Conservation (phyloP, 2,329 filamentous ascomycete genomes). For the Sporothrix euskadiensis region DNA sequence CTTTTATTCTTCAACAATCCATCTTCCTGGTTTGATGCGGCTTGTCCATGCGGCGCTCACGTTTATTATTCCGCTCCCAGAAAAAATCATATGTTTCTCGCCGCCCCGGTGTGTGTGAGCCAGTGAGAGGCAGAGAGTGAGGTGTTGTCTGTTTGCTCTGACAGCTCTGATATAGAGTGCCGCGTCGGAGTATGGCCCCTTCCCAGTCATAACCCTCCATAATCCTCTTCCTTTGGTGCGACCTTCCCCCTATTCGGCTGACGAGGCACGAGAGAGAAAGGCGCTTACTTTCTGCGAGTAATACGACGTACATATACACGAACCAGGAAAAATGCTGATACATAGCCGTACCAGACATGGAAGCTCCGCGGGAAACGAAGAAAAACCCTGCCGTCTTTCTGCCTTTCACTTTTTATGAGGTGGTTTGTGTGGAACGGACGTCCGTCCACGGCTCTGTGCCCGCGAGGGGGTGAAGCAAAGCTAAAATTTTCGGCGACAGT, state of each 20-base stretch:
- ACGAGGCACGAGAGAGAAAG: constrained; percentile 9
- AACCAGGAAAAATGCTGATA: constrained; percentile 22
- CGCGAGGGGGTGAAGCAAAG: not conserved
- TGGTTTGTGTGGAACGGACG: constrained; percentile 19
- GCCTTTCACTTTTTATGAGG: not conserved
- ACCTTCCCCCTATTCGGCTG: constrained; percentile 22
- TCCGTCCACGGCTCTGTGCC: constrained; percentile 12
- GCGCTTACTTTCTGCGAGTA: not conserved
- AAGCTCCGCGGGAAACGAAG: constrained; percentile 10
- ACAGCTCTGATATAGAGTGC: not conserved
- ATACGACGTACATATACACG: not conserved
- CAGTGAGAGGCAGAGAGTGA: not conserved
- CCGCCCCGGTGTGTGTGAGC: not conserved
- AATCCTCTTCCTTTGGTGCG: constrained; percentile 7
- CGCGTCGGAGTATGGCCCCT: constrained; percentile 9
- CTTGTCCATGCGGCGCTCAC: not conserved
- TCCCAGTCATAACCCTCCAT: not conserved
- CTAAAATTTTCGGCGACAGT: constrained; percentile 7
- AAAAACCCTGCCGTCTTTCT: constrained; percentile 1
- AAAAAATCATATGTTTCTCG: constrained; percentile 20
- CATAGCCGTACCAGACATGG: constrained; percentile 24
- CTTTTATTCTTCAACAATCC: not conserved
- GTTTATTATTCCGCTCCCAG: not conserved
- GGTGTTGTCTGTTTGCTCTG: not conserved
- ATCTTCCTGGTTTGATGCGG: not conserved